Conservation (phyloP, 1,139 yeast genomes). For the Kodamaea arcana region DNA sequence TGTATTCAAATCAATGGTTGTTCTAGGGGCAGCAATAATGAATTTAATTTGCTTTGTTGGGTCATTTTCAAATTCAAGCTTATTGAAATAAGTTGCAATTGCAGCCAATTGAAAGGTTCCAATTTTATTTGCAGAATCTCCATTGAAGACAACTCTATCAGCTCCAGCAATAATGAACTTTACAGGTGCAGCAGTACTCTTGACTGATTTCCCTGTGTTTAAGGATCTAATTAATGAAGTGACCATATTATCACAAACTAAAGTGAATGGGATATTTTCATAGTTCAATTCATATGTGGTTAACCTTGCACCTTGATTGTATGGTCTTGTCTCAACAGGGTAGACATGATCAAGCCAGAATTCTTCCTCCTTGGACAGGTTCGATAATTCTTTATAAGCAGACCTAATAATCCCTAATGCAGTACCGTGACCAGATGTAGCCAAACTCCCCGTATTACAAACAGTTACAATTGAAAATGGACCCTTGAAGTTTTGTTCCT, state of each 20-base stretch:
- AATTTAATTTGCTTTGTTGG: slow-evolving; percentile 59
- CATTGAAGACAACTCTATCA: slow-evolving; percentile 88
- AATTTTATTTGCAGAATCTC: slow-evolving; percentile 94
- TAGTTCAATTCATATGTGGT: slow-evolving; percentile 88
- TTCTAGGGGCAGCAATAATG: slow-evolving; percentile 91
- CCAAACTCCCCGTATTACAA: slow-evolving; percentile 84
- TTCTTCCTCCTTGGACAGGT: slow-evolving; percentile 20
- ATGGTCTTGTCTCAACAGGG: slow-evolving; percentile 93
- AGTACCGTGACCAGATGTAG: slow-evolving; percentile 97
- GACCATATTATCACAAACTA: slow-evolving; percentile 90
- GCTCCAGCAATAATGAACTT: slow-evolving; percentile 95
- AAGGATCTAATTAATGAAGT: slow-evolving; percentile 58
- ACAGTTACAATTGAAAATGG: slow-evolving; percentile 81
- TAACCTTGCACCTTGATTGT: slow-evolving; percentile 91
- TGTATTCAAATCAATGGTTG: slow-evolving; percentile 76
- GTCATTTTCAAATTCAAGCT: slow-evolving; percentile 28
- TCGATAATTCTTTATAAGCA: slow-evolving; percentile 43
- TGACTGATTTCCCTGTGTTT: slow-evolving; percentile 16
- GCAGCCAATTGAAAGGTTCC: slow-evolving; percentile 93
- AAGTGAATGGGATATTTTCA: slow-evolving; percentile 81
- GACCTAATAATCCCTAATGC: slow-evolving; percentile 90
- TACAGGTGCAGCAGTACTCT: slow-evolving; percentile 48
- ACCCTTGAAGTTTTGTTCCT: slow-evolving; percentile 49
- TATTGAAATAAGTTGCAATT: slow-evolving; percentile 44
- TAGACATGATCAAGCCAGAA: slow-evolving; percentile 64